Percentiles rank a stretch among this genome's conserved stretches.
These are phyloP conservation scores for Mycena rebaudengoi DNA, from an alignment of 768 basidiomycete species.

Conservation along the genomic window DNA sequence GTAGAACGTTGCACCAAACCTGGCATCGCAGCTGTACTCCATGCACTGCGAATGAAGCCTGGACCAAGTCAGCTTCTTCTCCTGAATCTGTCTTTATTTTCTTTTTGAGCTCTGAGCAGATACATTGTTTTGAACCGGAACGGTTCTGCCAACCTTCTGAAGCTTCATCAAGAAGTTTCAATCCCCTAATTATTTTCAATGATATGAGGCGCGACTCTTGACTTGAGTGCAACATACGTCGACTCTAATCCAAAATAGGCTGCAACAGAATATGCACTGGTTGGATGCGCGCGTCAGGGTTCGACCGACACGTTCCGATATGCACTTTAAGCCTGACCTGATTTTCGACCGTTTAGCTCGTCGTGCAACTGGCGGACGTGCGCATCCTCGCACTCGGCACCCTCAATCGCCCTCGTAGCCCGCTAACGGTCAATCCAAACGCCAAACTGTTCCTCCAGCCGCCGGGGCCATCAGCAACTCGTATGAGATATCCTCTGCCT, in stretches of 20 bases:
- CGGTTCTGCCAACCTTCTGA: conserved; percentile 77
- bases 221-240: not conserved
- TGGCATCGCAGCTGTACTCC: conserved; percentile 73
- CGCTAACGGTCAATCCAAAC: conserved; percentile 68
- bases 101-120: conserved; percentile 43
- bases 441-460: conserved; percentile 77
- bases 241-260: conserved; percentile 44
- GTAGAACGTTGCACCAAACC: conserved; percentile 67
- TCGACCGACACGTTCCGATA: conserved; percentile 33
- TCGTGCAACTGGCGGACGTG: conserved; percentile 76
- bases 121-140: conserved; percentile 81
- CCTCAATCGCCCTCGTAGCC: conserved; percentile 62
- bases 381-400: conserved; percentile 79
- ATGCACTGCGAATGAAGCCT: conserved; percentile 84
- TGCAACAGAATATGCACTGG: conserved; percentile 74
- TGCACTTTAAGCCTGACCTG: conserved; percentile 3
- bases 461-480: no score
- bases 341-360: conserved; percentile 51
- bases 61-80: conserved; percentile 80
- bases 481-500: conserved; percentile 66
- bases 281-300: conserved; percentile 75
- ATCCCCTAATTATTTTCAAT: conserved; percentile 72
- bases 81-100: conserved; percentile 16
- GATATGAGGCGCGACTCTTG: conserved; percentile 70
- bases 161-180: conserved; percentile 71